Evolutionary conservation across 2,329 filamentous ascomycete genomes (phyloP).

Genomic region (Neofusicoccum kwambonambiense): DNA sequence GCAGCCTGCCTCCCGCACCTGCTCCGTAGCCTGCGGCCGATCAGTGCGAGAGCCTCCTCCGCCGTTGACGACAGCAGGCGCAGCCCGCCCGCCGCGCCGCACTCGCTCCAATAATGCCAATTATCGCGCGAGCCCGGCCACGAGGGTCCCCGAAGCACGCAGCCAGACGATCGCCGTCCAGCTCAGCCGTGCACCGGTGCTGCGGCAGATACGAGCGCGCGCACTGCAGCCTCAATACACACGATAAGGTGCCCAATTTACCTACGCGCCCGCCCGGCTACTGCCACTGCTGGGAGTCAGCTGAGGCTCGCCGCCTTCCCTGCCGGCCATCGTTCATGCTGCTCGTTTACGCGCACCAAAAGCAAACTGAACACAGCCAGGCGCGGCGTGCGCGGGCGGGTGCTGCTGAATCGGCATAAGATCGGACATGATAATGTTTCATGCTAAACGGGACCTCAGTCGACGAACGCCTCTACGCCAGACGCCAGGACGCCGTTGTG

Average conservation of each 20-base stretch:
- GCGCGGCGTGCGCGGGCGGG: not conserved
- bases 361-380: not conserved
- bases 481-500: not conserved
- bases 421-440: slow-evolving; percentile 7
- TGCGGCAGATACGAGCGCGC: not conserved
- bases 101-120: not conserved
- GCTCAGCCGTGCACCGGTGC: not conserved
- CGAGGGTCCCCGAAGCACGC: too few relatives aligned
- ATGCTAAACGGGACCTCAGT: not conserved
- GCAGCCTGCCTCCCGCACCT: too few relatives aligned
- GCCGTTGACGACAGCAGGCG: not conserved
- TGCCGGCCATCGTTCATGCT: not conserved
- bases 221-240: too few relatives aligned
- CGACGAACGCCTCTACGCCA: not conserved
- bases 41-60: not conserved
- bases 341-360: not conserved
- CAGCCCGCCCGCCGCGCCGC: not conserved
- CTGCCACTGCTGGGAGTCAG: not conserved
- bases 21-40: not conserved
- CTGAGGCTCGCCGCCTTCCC: not conserved
- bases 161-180: not conserved
- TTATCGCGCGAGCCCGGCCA: not conserved
- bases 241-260: not conserved
- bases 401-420: not conserved
- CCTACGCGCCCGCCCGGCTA: not conserved